phyloP scores from a whole-genome alignment of 1,139 yeast species.

The Hyphopichia khmerensis region DNA sequence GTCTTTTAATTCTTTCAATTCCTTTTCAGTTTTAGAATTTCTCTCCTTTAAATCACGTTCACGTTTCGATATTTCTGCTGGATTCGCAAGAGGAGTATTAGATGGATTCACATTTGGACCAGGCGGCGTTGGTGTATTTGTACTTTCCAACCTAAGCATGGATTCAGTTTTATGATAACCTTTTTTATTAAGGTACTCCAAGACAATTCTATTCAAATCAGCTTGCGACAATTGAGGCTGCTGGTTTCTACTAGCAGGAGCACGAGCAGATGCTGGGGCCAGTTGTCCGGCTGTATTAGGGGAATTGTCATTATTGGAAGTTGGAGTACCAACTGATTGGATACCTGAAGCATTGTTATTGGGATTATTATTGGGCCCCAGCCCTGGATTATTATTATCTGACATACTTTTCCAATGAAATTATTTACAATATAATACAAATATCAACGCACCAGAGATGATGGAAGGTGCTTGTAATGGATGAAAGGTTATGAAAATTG shows the following conservation, averaged over 20 bases:
- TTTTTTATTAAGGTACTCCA: conserved; percentile 88
- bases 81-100: conserved; percentile 40
- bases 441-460: neutral
- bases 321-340: neutral
- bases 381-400: neutral
- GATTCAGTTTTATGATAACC: conserved; percentile 96
- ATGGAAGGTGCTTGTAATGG: too few species aligned
- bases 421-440: neutral
- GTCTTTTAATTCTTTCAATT: conserved; percentile 43
- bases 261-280: neutral
- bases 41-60: conserved; percentile 30
- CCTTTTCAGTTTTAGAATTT: conserved; percentile 29
- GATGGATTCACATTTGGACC: conserved; percentile 48
- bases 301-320: neutral
- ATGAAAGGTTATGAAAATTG: too few species aligned
- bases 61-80: conserved; percentile 28
- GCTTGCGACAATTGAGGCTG: conserved; percentile 58
- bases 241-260: conserved; percentile 11
- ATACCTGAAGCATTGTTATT: neutral
- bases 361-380: neutral
- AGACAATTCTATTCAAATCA: conserved; percentile 83
- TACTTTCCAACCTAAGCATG: conserved; percentile 84
- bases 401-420: neutral
- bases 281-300: neutral
- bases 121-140: conserved; percentile 63